Percentiles rank a stretch among this genome's conserved stretches.
phyloP scores from a whole-genome alignment of 768 basidiomycete species.

The Lentinula guzmanii region DNA sequence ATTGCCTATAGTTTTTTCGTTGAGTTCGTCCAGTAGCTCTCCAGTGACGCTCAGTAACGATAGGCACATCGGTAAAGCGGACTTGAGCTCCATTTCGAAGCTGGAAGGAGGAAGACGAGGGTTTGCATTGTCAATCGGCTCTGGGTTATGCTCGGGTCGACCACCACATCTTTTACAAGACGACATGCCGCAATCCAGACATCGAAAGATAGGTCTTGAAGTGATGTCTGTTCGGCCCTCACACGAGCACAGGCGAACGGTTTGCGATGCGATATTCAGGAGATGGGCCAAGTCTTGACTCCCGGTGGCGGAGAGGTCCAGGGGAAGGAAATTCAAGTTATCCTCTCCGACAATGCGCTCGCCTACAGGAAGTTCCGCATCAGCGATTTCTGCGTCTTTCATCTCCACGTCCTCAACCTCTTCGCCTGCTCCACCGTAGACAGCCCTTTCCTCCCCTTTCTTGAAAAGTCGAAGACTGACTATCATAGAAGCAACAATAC shows the following conservation, averaged over 20 bases:
- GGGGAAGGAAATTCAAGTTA: constrained; percentile 49
- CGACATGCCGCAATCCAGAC: constrained; percentile 70
- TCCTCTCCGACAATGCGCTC: constrained; percentile 72
- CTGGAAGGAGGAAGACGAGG: constrained; percentile 65
- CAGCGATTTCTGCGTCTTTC: constrained; percentile 36
- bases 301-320: constrained; percentile 61
- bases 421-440: constrained; percentile 48
- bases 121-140: constrained; percentile 44
- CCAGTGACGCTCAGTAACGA: constrained; percentile 45
- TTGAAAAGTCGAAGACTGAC: constrained; percentile 62
- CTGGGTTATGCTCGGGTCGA: constrained; percentile 81
- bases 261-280: constrained; percentile 58
- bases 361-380: constrained; percentile 22
- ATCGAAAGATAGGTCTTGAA: constrained; percentile 56
- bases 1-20: constrained; percentile 25
- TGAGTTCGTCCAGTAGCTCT: constrained; percentile 47
- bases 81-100: constrained; percentile 76
- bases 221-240: constrained; percentile 84
- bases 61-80: constrained; percentile 83
- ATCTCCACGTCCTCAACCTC: constrained; percentile 32
- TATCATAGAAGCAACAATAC: constrained; percentile 78
- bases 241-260: constrained; percentile 81
- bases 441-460: constrained; percentile 54
- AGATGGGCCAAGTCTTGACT: constrained; percentile 45
- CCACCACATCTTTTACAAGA: constrained; percentile 86